Conservation (phyloP, 164 flowering plant species). For the Dillenia turbinata region DNA sequence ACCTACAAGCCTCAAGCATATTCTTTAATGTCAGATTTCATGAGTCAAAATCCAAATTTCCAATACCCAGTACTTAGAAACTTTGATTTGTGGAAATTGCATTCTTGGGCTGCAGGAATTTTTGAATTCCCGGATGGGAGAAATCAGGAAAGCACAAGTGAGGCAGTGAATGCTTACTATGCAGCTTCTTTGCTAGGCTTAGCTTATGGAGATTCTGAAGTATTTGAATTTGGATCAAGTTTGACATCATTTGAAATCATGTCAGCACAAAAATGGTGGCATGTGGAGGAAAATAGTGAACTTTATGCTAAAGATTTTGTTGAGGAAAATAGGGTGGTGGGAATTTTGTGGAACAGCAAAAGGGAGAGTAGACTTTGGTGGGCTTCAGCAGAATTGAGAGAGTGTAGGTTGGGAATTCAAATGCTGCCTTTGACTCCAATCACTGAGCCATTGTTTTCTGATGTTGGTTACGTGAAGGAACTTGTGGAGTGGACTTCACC, state of each 20-base stretch:
- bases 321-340: conserved; percentile 44
- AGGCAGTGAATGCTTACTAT: conserved; percentile 67
- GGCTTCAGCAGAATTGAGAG: conserved; percentile 60
- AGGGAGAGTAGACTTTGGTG: conserved; percentile 70
- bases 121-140: conserved; percentile 65
- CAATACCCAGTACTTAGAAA: conserved; percentile 53
- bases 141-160: conserved; percentile 67
- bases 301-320: conserved; percentile 47
- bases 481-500: conserved; percentile 58
- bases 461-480: conserved; percentile 32
- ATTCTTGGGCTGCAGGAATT: conserved; percentile 71
- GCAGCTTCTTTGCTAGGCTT: conserved; percentile 68
- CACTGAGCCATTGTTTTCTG: conserved; percentile 49
- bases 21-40: conserved; percentile 55
- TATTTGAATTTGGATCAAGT: conserved; percentile 48
- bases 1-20: conserved; percentile 59
- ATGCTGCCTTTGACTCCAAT: conserved; percentile 52
- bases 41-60: conserved; percentile 41
- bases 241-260: conserved; percentile 49
- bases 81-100: conserved; percentile 60
- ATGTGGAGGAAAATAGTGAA: conserved; percentile 35
- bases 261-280: conserved; percentile 67
- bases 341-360: conserved; percentile 60
- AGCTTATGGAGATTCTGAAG: conserved; percentile 62
- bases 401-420: conserved; percentile 73